phyloP scores from a whole-genome alignment of 2,329 filamentous ascomycete species.

The Sarocladium brachiariae region DNA sequence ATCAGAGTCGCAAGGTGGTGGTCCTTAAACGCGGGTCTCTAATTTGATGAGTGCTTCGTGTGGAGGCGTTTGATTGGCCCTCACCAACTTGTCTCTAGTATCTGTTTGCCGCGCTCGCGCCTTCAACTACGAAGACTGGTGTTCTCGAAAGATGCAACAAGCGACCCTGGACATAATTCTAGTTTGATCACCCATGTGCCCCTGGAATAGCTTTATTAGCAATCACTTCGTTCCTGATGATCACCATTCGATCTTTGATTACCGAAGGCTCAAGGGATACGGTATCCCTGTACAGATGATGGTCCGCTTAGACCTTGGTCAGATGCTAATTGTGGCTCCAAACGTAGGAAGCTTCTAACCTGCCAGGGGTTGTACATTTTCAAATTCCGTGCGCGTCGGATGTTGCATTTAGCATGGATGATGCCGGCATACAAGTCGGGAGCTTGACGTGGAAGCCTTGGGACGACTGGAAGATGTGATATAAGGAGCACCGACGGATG shows the following conservation, averaged over 20 bases:
- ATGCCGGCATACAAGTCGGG: background rate
- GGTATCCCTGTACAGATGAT: background rate
- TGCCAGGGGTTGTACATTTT: background rate
- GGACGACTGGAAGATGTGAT: background rate
- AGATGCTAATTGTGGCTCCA: background rate
- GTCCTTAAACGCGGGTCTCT: slow-evolving; percentile 7
- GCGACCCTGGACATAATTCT: background rate
- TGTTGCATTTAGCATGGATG: background rate
- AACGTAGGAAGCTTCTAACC: background rate
- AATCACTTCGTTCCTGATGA: background rate
- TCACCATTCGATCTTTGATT: background rate
- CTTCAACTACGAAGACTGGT: background rate
- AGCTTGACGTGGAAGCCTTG: background rate
- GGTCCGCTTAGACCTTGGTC: background rate
- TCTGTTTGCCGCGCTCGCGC: slow-evolving; percentile 2
- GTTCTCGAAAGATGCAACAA: background rate
- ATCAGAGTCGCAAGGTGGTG: slow-evolving; percentile 3
- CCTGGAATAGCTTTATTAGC: background rate
- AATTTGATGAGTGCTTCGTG: background rate
- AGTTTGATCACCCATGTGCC: background rate
- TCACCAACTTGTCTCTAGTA: background rate
- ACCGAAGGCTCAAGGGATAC: background rate
- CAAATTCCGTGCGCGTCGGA: background rate
- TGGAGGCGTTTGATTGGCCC: background rate
- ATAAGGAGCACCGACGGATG: background rate